Percentiles rank a stretch among this genome's conserved stretches.
phyloP scores from a whole-genome alignment of 2,329 filamentous ascomycete species.

The Talaromyces sp. region DNA sequence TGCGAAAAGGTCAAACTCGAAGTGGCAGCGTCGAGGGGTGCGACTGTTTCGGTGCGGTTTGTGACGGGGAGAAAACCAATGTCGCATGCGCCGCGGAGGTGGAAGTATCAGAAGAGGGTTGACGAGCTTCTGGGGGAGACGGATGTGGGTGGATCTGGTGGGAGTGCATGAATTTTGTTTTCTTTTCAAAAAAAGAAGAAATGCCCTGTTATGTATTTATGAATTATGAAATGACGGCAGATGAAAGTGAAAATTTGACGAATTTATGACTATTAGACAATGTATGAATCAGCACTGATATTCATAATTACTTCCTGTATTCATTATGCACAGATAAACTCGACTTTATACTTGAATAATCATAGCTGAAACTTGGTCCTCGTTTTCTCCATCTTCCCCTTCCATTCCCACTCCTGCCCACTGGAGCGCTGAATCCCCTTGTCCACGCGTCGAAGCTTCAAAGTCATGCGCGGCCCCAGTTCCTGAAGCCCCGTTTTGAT shows the following conservation, averaged over 20 bases:
- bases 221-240: not conserved
- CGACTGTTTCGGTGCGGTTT: slow-evolving; percentile 22
- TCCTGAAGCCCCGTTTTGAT: slow-evolving; percentile 87
- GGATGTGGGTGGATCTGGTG: not conserved
- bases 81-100: slow-evolving; percentile 2
- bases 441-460: slow-evolving; percentile 87
- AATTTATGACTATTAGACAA: not conserved
- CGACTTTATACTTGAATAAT: not conserved
- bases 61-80: slow-evolving; percentile 26
- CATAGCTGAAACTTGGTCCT: slow-evolving; percentile 89
- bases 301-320: not conserved
- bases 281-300: not conserved
- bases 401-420: slow-evolving; percentile 94
- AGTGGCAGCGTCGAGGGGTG: slow-evolving; percentile 22
- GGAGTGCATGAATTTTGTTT: too few species aligned
- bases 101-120: not conserved
- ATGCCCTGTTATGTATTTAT: not conserved
- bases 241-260: too few species aligned
- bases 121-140: not conserved
- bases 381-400: slow-evolving; percentile 88
- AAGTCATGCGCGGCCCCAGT: slow-evolving; percentile 72
- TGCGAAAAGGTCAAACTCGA: slow-evolving; percentile 35
- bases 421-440: slow-evolving; percentile 74
- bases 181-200: too few species aligned
- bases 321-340: not conserved